Evolutionary conservation across 2,329 filamentous ascomycete genomes (phyloP), one percentile per base, ranked within the genome.

Genomic region (Ophiostoma angusticollis): DNA sequence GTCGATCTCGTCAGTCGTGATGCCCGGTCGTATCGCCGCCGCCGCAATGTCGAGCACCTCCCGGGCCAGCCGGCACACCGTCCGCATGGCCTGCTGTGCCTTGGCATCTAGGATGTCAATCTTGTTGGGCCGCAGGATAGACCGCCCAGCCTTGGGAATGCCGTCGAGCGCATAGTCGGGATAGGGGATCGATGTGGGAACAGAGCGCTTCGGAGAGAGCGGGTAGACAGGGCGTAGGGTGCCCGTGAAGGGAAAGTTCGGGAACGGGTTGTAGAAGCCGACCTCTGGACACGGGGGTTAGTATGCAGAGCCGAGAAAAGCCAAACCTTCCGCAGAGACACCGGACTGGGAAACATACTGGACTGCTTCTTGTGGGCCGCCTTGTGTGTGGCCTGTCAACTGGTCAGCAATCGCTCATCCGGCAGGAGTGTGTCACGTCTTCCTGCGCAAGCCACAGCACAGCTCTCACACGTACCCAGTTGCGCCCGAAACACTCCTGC

Each of bases 401-500:
- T n/a, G n/a, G n/a, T n/a, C n/a, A n/a, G n/a, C n/a, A n/a, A n/a
- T n/a, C n/a, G n/a, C n/a, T n/a, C n/a, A n/a, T n/a, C n/a, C n/a
- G n/a, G n/a, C n/a, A n/a, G n/a, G n/a, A n/a, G n/a, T n/a, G n/a
- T n/a, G n/a, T n/a, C n/a, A n/a, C n/a, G n/a, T n/a, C n/a, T n/a
- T n/a, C n/a, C n/a, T n/a, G n/a, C n/a, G n/a, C n/a, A n/a, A n/a
- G n/a, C n/a, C n/a, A n/a, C n/a, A n/a, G n/a, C n/a, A n/a, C n/a
- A n/a, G n/a, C n/a, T n/a, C n/a, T 25, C 14, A 7, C 3, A 31
- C 36, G 1, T 13, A 96, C 91, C 91, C 91, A 98, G 68, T 86
- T 98, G 61, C 78, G 80, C 71, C 95, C 96, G 66, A 98, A 98
- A 68, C 91, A 98, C 52, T 96, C 91, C 61, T 98, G 91, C 21